These are phyloP conservation scores for Spatholobus suberectus DNA, from an alignment of 306 rosid species.

Conservation along the genomic window DNA sequence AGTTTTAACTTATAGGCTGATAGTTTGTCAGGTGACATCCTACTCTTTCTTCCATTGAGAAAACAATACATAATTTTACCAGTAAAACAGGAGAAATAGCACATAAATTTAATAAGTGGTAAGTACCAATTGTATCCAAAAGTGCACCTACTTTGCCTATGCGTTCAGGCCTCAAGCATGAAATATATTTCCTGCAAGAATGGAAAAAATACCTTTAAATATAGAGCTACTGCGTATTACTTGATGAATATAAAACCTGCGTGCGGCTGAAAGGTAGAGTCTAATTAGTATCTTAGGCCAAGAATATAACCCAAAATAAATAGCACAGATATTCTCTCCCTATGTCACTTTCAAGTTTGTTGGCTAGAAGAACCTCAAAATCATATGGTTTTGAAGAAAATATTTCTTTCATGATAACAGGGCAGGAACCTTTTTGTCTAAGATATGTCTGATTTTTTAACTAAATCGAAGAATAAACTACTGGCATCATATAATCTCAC, in stretches of 20 bases:
- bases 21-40: not conserved
- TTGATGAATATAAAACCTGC: conserved; percentile 17
- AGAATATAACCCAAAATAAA: not conserved
- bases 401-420: not conserved
- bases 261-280: not conserved
- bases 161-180: conserved; percentile 83
- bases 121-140: conserved; percentile 78
- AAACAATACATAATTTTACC: not conserved
- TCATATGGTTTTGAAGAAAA: not conserved
- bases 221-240: not conserved
- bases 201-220: conserved; percentile 8
- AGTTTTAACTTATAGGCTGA: not conserved
- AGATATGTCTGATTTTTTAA: not conserved
- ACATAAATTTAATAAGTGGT: conserved; percentile 22
- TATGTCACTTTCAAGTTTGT: not conserved
- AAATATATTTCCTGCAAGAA: conserved; percentile 80
- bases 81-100: conserved; percentile 9
- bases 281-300: not conserved
- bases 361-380: not conserved
- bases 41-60: not conserved
- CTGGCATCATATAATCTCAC: not conserved
- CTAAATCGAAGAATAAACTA: not conserved
- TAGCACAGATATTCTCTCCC: not conserved
- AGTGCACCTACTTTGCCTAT: conserved; percentile 69
- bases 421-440: not conserved